Evolutionary conservation across 2,329 filamentous ascomycete species (phyloP).

Genomic region (Fusarium hainanense): DNA sequence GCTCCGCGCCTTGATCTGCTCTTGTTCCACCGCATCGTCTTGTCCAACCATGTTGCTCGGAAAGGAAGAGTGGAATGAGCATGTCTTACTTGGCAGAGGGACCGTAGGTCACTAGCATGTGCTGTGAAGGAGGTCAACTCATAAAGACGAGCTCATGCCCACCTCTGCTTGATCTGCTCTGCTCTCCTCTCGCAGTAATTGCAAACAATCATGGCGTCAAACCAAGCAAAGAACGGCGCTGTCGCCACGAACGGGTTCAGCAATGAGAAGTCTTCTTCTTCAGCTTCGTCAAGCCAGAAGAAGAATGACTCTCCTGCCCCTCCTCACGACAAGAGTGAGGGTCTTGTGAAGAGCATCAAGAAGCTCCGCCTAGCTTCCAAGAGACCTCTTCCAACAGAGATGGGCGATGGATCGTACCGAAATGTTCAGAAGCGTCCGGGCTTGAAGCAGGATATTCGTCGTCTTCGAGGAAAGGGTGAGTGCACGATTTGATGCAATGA

Average conservation of each 20-base stretch:
- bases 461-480: conserved; percentile 38
- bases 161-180: not conserved
- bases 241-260: conserved; percentile 37
- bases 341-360: conserved; percentile 45
- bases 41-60: conserved; percentile 26
- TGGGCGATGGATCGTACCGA: conserved; percentile 71
- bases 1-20: conserved; percentile 34
- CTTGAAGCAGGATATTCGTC: conserved; percentile 39
- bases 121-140: not conserved
- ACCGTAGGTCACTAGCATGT: not conserved
- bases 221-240: conserved; percentile 41
- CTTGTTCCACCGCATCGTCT: conserved; percentile 29
- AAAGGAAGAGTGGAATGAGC: not conserved
- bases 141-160: conserved; percentile 24
- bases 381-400: conserved; percentile 71
- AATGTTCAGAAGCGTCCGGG: conserved; percentile 58
- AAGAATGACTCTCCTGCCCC: conserved; percentile 7
- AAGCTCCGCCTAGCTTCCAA: conserved; percentile 60
- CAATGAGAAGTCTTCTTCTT: conserved; percentile 22
- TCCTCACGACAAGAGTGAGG: conserved; percentile 40
- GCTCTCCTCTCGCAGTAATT: not conserved
- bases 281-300: conserved; percentile 5
- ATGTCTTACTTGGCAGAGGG: not conserved
- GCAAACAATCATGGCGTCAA: conserved; percentile 39
- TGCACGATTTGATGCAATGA: not conserved